Conservation (phyloP, 1,284 basidiomycete genomes). For the Marasmius sp. region DNA sequence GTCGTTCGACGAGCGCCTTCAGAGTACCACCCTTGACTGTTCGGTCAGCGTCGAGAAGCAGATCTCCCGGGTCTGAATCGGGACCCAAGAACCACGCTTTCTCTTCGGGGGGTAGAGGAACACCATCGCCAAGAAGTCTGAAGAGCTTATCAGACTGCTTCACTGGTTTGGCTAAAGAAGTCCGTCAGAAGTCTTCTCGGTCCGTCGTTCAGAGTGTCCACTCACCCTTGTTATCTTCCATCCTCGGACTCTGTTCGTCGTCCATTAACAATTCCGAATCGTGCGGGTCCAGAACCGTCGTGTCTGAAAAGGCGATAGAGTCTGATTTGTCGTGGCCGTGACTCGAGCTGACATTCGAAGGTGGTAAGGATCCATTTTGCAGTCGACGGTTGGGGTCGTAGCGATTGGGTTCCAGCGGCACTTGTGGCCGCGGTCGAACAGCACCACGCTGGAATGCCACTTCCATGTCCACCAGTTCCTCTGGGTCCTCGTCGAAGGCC, state of each 20-base stretch:
- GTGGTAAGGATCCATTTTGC: background rate
- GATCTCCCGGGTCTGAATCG: constrained; percentile 78
- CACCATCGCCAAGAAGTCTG: constrained; percentile 78
- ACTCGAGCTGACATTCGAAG: background rate
- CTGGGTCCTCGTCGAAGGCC: constrained; percentile 33
- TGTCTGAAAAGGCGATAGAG: background rate
- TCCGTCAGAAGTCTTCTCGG: background rate
- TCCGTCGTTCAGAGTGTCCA: background rate
- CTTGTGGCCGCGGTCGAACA: background rate
- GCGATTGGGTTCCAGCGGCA: background rate
- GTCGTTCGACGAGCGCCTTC: constrained; percentile 80
- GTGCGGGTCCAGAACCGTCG: background rate
- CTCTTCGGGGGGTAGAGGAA: constrained; percentile 35
- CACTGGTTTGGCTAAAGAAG: background rate
- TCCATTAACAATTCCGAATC: background rate
- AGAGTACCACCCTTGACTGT: constrained; percentile 87
- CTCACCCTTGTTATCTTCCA: background rate
- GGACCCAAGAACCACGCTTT: constrained; percentile 85
- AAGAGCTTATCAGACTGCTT: constrained; percentile 54
- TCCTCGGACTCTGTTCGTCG: background rate
- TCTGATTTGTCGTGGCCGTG: background rate
- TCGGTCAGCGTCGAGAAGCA: constrained; percentile 83
- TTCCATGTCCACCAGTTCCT: constrained; percentile 65
- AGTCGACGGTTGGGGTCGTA: background rate
- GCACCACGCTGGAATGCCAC: constrained; percentile 42